These are phyloP conservation scores for Malassezia obtusa DNA, from an alignment of 1,284 basidiomycete genomes.

Conservation along the genomic window DNA sequence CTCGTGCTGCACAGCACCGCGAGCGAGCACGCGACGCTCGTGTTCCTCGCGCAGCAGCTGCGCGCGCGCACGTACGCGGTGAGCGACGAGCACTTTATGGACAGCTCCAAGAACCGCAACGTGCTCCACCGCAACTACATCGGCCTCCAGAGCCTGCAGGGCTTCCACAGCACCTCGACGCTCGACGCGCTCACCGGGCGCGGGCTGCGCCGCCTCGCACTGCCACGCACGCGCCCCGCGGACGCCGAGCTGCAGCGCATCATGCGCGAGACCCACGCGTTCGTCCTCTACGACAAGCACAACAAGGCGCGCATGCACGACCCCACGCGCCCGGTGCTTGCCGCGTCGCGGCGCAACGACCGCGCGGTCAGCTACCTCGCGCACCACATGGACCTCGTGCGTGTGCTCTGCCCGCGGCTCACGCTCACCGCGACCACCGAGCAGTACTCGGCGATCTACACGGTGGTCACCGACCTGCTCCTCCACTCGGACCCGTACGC, in stretches of 20 bases:
- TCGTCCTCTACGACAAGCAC: slow-evolving; percentile 84
- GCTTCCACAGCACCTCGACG: slow-evolving; percentile 62
- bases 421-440: slow-evolving; percentile 73
- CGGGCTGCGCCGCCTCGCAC: slow-evolving; percentile 48
- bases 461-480: slow-evolving; percentile 70
- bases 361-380: slow-evolving; percentile 59
- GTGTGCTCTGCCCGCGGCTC: slow-evolving; percentile 64
- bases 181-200: neutral
- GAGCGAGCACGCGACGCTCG: slow-evolving; percentile 59
- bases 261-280: slow-evolving; percentile 77
- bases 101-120: slow-evolving; percentile 74
- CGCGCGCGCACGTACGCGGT: slow-evolving; percentile 72
- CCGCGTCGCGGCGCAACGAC: slow-evolving; percentile 32
- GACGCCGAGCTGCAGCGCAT: slow-evolving; percentile 58
- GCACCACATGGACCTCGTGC: slow-evolving; percentile 72
- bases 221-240: slow-evolving; percentile 54
- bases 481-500: slow-evolving; percentile 73
- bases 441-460: slow-evolving; percentile 78
- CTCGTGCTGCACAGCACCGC: slow-evolving; percentile 66
- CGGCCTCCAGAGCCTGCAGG: slow-evolving; percentile 68
- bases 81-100: slow-evolving; percentile 65
- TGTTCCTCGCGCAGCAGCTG: slow-evolving; percentile 72
- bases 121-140: slow-evolving; percentile 76
- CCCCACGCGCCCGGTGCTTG: slow-evolving; percentile 15
- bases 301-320: slow-evolving; percentile 52